Percentiles rank a stretch among this genome's conserved stretches.
phyloP scores from a whole-genome alignment of 768 basidiomycete species.

The Peribolospora baueri region DNA sequence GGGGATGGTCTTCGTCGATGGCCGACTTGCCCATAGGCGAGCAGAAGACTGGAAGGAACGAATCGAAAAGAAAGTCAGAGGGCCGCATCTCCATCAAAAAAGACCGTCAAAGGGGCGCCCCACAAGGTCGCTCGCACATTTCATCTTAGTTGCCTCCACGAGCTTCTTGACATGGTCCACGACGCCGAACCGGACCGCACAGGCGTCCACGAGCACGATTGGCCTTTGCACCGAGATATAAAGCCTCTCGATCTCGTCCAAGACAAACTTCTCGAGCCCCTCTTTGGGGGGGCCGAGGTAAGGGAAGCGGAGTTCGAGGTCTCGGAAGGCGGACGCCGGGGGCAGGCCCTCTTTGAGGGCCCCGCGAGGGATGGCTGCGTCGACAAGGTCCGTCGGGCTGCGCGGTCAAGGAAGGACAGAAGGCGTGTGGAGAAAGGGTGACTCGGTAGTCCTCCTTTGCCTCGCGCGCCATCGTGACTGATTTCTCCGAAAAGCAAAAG shows the following conservation, averaged over 20 bases:
- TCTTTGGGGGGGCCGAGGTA: neutral
- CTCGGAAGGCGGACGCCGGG: constrained; percentile 1
- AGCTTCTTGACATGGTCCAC: constrained; percentile 39
- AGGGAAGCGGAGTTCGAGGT: constrained; percentile 3
- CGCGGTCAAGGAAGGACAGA: too few species aligned
- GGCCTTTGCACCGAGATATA: constrained; percentile 38
- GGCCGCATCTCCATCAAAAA: too few species aligned
- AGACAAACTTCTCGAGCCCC: constrained; percentile 35
- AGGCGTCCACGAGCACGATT: constrained; percentile 57
- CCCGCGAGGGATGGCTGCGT: constrained; percentile 15
- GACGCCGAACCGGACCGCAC: constrained; percentile 46
- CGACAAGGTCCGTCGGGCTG: constrained; percentile 51
- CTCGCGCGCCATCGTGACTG: too few species aligned
- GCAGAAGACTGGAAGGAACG: neutral
- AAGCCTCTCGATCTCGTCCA: constrained; percentile 43
- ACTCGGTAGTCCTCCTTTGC: too few species aligned
- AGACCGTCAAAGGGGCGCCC: too few species aligned
- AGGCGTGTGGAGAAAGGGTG: too few species aligned
- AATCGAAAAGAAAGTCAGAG: neutral
- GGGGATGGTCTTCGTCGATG: constrained; percentile 40
- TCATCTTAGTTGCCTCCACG: constrained; percentile 26
- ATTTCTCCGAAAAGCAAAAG: too few species aligned
- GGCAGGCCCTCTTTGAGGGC: too few species aligned
- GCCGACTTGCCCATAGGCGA: constrained; percentile 38
- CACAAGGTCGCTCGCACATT: too few species aligned